phyloP scores from a whole-genome alignment of 495 filamentous ascomycete species.

The Penicillium angulare region DNA sequence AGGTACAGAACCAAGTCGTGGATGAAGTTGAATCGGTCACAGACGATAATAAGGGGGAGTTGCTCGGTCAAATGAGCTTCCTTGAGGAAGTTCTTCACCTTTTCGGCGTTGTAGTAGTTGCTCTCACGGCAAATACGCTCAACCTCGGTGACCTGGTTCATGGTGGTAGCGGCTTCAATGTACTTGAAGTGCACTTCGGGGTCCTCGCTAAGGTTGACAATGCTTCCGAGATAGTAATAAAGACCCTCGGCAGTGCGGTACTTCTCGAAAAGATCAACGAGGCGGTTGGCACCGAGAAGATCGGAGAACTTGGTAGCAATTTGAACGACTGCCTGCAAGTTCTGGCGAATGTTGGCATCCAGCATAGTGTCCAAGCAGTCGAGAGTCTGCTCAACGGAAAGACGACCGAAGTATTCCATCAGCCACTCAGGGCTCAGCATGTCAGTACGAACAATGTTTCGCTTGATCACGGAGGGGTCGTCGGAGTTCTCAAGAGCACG shows the following conservation, averaged over 20 bases:
- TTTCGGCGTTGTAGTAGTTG: constrained; percentile 91
- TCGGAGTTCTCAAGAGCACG: constrained; percentile 94
- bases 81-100: constrained; percentile 99
- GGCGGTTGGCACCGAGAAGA: constrained; percentile 79
- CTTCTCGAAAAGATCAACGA: constrained; percentile 95
- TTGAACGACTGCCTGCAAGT: constrained; percentile 89
- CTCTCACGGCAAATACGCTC: constrained; percentile 96
- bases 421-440: constrained; percentile 88
- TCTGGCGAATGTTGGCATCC: constrained; percentile 91
- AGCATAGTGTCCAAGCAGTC: constrained; percentile 97
- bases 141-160: constrained; percentile 89
- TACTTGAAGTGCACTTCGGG: constrained; percentile 98
- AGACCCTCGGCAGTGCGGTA: constrained; percentile 95
- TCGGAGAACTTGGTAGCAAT: constrained; percentile 98
- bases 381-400: constrained; percentile 91
- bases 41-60: constrained; percentile 95
- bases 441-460: constrained; percentile 76
- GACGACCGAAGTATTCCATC: constrained; percentile 83
- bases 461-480: constrained; percentile 85
- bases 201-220: constrained; percentile 96
- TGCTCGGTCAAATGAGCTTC: constrained; percentile 91
- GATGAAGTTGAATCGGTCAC: constrained; percentile 97
- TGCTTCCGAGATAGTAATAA: constrained; percentile 96
- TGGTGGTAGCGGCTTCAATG: constrained; percentile 92
- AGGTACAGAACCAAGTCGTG: constrained; percentile 97